Evolutionary conservation across 2,329 filamentous ascomycete genomes (phyloP).

Genomic region (Talaromyces sp.): DNA sequence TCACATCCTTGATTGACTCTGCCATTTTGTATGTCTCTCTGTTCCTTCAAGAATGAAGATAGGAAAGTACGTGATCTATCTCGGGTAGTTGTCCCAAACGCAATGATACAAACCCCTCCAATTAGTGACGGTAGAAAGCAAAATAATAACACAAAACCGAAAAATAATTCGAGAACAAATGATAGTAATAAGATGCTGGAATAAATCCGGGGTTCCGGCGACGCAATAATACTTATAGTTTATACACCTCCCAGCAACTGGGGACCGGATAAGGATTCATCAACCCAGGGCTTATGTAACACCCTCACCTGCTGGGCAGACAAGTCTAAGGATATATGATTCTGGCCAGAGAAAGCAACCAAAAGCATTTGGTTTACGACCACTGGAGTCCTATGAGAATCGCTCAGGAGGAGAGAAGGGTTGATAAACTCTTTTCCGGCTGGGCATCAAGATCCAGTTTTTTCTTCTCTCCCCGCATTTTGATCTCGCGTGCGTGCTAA

Average conservation of each 20-base stretch:
- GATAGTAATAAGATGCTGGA: not conserved
- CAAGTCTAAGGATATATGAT: not conserved
- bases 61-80: not conserved
- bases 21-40: conserved; percentile 25
- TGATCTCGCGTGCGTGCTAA: not conserved
- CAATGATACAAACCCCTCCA: not conserved
- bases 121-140: not conserved
- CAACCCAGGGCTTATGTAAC: not conserved
- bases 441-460: conserved; percentile 10
- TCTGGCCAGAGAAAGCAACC: not conserved
- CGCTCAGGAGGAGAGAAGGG: not conserved
- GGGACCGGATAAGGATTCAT: conserved; percentile 18
- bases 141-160: not conserved
- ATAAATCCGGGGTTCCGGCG: not conserved
- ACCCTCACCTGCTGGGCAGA: not conserved
- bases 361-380: not conserved
- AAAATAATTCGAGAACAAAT: not conserved
- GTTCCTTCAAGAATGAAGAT: not conserved
- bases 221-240: not conserved
- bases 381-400: not conserved
- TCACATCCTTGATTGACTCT: conserved; percentile 34
- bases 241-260: not conserved
- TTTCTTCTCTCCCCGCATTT: conserved; percentile 5
- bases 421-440: conserved; percentile 22
- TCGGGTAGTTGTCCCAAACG: not conserved